phyloP scores from a whole-genome alignment of 148 eudicot genomes.

The Rheum nobile region DNA sequence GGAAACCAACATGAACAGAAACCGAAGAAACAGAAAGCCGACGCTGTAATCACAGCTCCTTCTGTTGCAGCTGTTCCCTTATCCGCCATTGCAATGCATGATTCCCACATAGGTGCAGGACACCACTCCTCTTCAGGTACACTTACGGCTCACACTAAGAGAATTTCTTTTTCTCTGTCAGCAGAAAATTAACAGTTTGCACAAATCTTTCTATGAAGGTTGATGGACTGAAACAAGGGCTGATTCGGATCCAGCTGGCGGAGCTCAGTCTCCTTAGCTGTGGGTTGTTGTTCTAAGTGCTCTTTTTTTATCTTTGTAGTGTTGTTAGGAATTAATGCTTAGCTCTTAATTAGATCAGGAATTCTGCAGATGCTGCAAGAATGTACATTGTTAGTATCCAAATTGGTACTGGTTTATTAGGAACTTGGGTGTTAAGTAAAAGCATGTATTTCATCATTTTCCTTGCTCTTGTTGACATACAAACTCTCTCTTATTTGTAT shows the following conservation, averaged over 20 bases:
- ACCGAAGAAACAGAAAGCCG: slow-evolving; percentile 58
- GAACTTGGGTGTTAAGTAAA: neutral
- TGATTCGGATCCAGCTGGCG: neutral
- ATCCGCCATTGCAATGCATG: slow-evolving; percentile 12
- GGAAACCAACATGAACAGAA: slow-evolving; percentile 75
- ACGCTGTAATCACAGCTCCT: slow-evolving; percentile 22
- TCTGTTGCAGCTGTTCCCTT: slow-evolving; percentile 26
- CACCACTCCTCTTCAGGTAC: slow-evolving; percentile 8
- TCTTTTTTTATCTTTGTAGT: neutral
- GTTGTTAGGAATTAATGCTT: neutral
- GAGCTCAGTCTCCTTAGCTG: neutral
- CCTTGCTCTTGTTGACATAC: neutral
- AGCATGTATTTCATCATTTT: neutral
- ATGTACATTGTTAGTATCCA: neutral
- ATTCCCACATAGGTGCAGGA: neutral
- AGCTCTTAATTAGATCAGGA: neutral
- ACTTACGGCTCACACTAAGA: neutral
- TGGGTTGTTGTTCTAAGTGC: neutral
- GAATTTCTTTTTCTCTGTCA: neutral
- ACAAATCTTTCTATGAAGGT: neutral
- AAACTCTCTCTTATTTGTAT: neutral
- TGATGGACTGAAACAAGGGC: neutral
- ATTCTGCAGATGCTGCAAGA: neutral
- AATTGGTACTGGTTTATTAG: neutral
- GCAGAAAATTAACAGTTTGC: neutral